Evolutionary conservation across 495 filamentous ascomycete genomes (phyloP).

Genomic region (Hyaloscypha finlandica): DNA sequence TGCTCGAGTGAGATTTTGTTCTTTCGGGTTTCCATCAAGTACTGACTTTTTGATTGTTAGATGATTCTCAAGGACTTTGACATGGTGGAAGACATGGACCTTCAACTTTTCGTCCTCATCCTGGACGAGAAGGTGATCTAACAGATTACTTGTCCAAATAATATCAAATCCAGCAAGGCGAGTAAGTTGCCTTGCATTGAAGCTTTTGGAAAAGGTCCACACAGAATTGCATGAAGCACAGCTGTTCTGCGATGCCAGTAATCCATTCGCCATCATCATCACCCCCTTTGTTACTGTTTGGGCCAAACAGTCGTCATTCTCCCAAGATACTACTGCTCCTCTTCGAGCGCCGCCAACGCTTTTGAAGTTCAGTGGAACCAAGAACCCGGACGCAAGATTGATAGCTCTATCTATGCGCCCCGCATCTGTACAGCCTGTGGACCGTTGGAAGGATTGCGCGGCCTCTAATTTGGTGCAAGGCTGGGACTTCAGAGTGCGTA

Average conservation of each 20-base stretch:
- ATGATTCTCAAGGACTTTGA: constrained; percentile 5
- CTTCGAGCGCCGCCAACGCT: background rate
- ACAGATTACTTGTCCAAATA: constrained; percentile 43
- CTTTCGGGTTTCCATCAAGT: background rate
- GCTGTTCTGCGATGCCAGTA: background rate
- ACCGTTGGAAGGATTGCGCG: background rate
- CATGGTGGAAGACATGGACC: constrained; percentile 34
- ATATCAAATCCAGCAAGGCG: background rate
- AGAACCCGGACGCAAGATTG: background rate
- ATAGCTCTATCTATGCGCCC: background rate
- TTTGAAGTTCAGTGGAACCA: constrained; percentile 3
- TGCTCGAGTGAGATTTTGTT: background rate
- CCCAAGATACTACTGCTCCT: constrained; percentile 1
- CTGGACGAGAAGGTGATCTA: constrained; percentile 43
- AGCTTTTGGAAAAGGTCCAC: background rate
- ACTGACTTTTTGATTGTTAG: background rate
- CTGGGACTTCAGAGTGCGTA: background rate
- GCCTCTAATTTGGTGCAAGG: background rate
- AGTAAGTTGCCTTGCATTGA: constrained; percentile 1
- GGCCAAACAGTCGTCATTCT: background rate
- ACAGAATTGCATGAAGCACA: constrained; percentile 4
- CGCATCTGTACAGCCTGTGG: background rate
- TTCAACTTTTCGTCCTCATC: constrained; percentile 40
- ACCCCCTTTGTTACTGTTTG: background rate
- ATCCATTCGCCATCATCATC: background rate